A percentile compares a stretch with the other conserved stretches of the same genome.
These are phyloP conservation scores for Prunus yedoensis DNA, from an alignment of 331 rosid species.

Conservation along the genomic window DNA sequence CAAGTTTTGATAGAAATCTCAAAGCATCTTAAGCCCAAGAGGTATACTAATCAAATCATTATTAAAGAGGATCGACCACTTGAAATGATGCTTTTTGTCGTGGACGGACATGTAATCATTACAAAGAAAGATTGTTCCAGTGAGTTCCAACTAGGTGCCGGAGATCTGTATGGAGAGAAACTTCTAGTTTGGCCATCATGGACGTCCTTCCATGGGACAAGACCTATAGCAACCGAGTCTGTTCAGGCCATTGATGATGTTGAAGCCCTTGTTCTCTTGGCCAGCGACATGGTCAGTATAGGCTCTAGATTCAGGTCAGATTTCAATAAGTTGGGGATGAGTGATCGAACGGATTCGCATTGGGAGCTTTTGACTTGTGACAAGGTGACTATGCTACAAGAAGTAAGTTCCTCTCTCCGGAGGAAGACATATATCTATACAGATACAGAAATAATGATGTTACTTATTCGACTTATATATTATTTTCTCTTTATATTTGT, in stretches of 20 bases:
- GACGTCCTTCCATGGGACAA: constrained; percentile 16
- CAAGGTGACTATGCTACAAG: too few species aligned
- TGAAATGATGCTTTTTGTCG: constrained; percentile 21
- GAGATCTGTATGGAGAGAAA: neutral
- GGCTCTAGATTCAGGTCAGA: constrained; percentile 8
- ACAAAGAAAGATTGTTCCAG: neutral
- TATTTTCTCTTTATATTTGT: too few species aligned
- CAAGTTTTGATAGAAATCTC: constrained; percentile 17
- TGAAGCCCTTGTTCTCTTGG: constrained; percentile 37
- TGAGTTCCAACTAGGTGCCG: neutral
- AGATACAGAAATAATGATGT: too few species aligned
- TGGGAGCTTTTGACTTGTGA: too few species aligned
- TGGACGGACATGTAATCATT: neutral
- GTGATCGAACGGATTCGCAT: too few species aligned
- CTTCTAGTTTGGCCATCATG: constrained; percentile 23
- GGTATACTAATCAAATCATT: constrained; percentile 11
- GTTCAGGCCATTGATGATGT: constrained; percentile 22
- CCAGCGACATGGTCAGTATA: constrained; percentile 27
- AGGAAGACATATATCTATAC: too few species aligned
- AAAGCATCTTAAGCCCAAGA: constrained; percentile 16
- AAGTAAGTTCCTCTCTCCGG: too few species aligned
- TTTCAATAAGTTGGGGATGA: too few species aligned
- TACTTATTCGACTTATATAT: too few species aligned
- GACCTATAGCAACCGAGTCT: constrained; percentile 26
- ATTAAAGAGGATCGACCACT: constrained; percentile 17